Base-by-base conservation (phyloP, 805 yeast species). In the Cephaloascus albidus region DNA sequence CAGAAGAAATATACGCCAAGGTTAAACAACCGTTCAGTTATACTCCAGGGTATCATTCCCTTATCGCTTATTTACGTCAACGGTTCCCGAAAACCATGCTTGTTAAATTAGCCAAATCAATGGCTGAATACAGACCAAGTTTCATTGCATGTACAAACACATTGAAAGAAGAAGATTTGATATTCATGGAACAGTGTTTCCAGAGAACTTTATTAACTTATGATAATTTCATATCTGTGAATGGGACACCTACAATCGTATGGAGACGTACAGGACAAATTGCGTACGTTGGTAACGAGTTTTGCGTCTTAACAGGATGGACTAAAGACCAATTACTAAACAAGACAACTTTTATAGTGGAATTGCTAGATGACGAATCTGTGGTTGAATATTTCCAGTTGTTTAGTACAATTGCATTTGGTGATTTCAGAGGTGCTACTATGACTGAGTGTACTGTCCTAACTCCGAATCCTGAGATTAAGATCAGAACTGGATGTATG, bases 221-320 rank as follows among this genome's bases (percentile, higher is more conserved):
- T 56, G 89, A 87, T 43, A 84, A 81, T 56, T 85, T 85, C 55
- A 83, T 93, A 32, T 71, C 78, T 18, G 78, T 84, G 17, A 78
- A 87, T 27, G 97, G 97, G 0, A 90, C 97, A 0, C 97, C 97
- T 2, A 88, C 96, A 0, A 74, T 90, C 18, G 90, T 88, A 3
- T 90, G 97, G 97, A 68, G 98, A 47, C 71, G 97, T 39, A 88
- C 96, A 1, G 96, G 96, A 6, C 96, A 90, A 57, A 84, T 90
- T 10, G 93, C 96, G 0, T 90, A 89, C 43, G 95, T 89, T 3
- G 95, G 95, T n/a, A 85, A 85, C 47, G 97, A 90, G 58, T 90
- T 90, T 55, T 81, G 93, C 48, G 76, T 85, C 15, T 64, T 90
- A 16, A 87, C 97, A 0, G 97, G 97, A 1, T 90, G 97, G 97